phyloP scores from a whole-genome alignment of 2,329 filamentous ascomycete genomes.

The Pleurostoma richardsiae region DNA sequence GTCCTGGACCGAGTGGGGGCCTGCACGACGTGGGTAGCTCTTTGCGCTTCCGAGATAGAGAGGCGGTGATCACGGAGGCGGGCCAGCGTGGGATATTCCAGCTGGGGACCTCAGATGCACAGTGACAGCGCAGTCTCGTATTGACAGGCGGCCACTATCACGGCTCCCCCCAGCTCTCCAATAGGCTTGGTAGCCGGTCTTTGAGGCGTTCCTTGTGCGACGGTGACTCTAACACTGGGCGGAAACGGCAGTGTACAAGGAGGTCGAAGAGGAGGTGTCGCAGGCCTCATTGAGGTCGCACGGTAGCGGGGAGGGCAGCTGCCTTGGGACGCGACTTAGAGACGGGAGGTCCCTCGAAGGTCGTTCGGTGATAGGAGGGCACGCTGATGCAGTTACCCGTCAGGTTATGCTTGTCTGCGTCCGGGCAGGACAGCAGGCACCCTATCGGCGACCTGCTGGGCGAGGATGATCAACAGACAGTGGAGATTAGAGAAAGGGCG shows the following conservation, averaged over 20 bases:
- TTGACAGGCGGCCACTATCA: constrained; percentile 18
- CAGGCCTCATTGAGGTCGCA: constrained; percentile 10
- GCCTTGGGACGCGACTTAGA: neutral
- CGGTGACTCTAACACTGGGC: constrained; percentile 13
- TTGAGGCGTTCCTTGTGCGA: constrained; percentile 25
- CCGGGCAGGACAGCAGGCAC: constrained; percentile 6
- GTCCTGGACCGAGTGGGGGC: neutral
- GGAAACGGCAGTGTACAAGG: constrained; percentile 13
- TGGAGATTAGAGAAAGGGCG: neutral
- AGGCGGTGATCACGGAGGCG: neutral
- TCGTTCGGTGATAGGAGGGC: constrained; percentile 16
- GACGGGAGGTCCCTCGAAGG: neutral
- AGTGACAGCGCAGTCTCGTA: constrained; percentile 24
- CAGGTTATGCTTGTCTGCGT: constrained; percentile 16
- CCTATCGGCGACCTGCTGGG: neutral
- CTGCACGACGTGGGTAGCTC: neutral
- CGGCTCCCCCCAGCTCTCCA: constrained; percentile 16
- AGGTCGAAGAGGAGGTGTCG: constrained; percentile 9
- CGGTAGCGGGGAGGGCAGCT: constrained; percentile 17
- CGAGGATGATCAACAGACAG: neutral
- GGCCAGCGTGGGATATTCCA: neutral
- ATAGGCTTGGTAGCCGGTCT: constrained; percentile 23
- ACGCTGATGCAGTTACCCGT: constrained; percentile 23
- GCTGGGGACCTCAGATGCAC: constrained; percentile 12
- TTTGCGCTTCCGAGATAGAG: constrained; percentile 9